Evolutionary conservation across 1,284 basidiomycete genomes (phyloP).

Genomic region (Vanrija sp.): DNA sequence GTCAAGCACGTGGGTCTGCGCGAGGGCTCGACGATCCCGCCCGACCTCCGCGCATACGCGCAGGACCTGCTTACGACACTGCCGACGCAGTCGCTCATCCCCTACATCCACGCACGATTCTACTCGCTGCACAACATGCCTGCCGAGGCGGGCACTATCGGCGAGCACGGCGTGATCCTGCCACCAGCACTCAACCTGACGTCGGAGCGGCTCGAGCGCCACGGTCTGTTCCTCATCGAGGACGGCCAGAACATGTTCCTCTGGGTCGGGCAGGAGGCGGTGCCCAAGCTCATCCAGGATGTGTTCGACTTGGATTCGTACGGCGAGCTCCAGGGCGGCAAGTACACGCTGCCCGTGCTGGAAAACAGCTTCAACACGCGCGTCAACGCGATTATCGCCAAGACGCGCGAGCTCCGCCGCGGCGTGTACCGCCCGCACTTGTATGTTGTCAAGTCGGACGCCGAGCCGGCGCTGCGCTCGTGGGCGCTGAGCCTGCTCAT

Average conservation of each 20-base stretch:
- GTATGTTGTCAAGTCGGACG: conserved; percentile 98
- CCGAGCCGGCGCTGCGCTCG: conserved; percentile 84
- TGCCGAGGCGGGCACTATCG: conserved; percentile 44
- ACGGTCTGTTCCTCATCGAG: conserved; percentile 95
- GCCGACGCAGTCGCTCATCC: conserved; percentile 83
- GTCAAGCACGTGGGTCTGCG: conserved; percentile 94
- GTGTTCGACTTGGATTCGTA: conserved; percentile 90
- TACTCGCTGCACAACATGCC: conserved; percentile 95
- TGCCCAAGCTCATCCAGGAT: conserved; percentile 88
- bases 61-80: conserved; percentile 88
- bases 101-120: conserved; percentile 91
- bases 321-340: conserved; percentile 83
- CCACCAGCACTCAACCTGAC: conserved; percentile 75
- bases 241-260: conserved; percentile 97
- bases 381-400: conserved; percentile 86
- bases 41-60: conserved; percentile 92
- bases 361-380: conserved; percentile 93
- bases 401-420: conserved; percentile 72
- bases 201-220: conserved; percentile 87
- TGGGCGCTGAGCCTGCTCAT: conserved; percentile 94
- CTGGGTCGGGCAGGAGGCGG: conserved; percentile 94
- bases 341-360: conserved; percentile 80
- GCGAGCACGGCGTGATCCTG: conserved; percentile 39
- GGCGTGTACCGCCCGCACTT: conserved; percentile 91
- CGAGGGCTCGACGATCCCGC: conserved; percentile 92